Evolutionary conservation across 768 basidiomycete species (phyloP).

Genomic region (Pleurotus salmoneostramineus): DNA sequence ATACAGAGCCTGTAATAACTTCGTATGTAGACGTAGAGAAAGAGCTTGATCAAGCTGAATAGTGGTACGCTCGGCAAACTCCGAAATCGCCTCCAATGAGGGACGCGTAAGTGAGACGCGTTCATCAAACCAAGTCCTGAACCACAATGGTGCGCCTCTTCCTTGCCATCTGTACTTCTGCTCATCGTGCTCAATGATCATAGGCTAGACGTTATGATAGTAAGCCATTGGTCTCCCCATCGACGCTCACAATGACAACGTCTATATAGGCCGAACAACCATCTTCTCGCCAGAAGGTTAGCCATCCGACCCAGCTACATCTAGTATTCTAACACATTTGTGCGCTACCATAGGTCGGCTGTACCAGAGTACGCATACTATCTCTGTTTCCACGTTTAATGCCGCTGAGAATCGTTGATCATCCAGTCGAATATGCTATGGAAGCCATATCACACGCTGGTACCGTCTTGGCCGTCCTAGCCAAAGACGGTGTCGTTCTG

Average conservation of each 20-base stretch:
- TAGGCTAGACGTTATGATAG: constrained; percentile 96
- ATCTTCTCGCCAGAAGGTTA: constrained; percentile 98
- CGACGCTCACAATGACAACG: constrained; percentile 8
- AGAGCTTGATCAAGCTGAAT: neutral
- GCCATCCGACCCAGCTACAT: constrained; percentile 12
- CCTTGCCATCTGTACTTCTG: neutral
- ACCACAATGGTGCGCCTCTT: constrained; percentile 41
- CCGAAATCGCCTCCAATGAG: neutral
- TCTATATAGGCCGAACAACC: constrained; percentile 76
- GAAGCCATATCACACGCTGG: constrained; percentile 97
- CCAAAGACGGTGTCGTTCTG: constrained; percentile 86
- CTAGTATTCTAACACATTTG: constrained; percentile 7
- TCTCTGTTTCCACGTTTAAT: neutral
- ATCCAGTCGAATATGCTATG: constrained; percentile 97
- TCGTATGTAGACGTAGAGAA: neutral
- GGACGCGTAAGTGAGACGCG: constrained; percentile 4
- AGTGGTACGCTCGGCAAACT: neutral
- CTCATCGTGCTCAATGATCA: neutral
- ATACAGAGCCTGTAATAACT: constrained; percentile 11
- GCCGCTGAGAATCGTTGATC: constrained; percentile 1
- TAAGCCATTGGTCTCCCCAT: constrained; percentile 34
- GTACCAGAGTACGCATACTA: constrained; percentile 78
- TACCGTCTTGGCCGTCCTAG: constrained; percentile 89
- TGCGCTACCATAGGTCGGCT: constrained; percentile 69
- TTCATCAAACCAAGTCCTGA: neutral